Evolutionary conservation across 2,329 filamentous ascomycete species (phyloP), one percentile per base, ranked within the genome.

Genomic region (Verticillium albo-atrum): DNA sequence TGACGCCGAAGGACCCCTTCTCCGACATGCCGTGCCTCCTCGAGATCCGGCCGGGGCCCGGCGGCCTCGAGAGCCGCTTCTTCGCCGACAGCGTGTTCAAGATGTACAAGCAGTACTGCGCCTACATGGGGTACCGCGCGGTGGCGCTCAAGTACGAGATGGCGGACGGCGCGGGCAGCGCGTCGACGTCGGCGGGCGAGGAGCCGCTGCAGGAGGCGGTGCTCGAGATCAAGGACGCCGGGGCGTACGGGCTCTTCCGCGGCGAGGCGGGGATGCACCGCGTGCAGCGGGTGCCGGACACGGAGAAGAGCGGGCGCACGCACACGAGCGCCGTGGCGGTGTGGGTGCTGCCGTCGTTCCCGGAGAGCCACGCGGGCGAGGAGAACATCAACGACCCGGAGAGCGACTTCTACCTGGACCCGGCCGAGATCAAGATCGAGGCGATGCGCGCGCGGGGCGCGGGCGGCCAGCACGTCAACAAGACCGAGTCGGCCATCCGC

Each of bases 401-500:
- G 59, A 96, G 91, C 73, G 90, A 97, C 71, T 97, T 96, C 76
- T 97, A 93, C 76, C 82, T 99, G 61, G 86, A 96, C 69, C 86
- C 90, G 6, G 82, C 87, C 62, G 94, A 99, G 61, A 92, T 99
- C 26, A 83, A 83, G 56, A 80, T 86, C 23, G 95, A 99, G 71
- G 91, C 92, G 62, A 97, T 98, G 93, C 85, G 93, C 17, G 92
- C 95, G 0, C 82, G 91, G 53, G 95, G 95, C 61, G 94, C 95
- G 0, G 95, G 95, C 32, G 95, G 95, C 1, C 95, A 99, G 77
- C 95, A 99, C 75, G 95, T 99, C 71, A 99, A 99, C 77, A 97
- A 94, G 73, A 99, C 95, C 0, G 95, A 99, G 77, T 97, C 92
- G 30, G 95, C 95, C 3, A 91, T 99, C 62, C 89, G 95, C 10